Evolutionary conservation across 257 asterid genomes (phyloP).

Genomic region (Solanum habrochaites): DNA sequence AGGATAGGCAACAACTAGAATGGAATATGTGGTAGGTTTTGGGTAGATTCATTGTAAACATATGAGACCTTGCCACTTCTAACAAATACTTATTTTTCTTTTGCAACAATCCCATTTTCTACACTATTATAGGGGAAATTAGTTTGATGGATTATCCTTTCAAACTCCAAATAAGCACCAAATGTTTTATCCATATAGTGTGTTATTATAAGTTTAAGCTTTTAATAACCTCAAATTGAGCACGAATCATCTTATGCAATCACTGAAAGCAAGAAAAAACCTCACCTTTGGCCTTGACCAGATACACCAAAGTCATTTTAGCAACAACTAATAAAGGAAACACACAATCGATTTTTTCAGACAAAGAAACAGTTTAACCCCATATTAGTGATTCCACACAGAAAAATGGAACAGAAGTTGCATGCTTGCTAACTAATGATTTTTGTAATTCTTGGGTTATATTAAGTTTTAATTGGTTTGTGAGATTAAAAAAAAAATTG

Average conservation of each 20-base stretch:
- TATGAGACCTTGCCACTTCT: not conserved
- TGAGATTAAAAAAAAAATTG: not conserved
- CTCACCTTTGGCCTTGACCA: not conserved
- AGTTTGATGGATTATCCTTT: not conserved
- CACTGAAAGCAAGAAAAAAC: not conserved
- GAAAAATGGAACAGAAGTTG: not conserved
- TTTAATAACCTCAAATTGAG: not conserved
- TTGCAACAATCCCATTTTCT: not conserved
- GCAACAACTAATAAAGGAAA: not conserved
- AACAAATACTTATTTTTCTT: not conserved
- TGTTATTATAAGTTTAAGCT: not conserved
- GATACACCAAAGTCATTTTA: not conserved
- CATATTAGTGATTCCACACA: not conserved
- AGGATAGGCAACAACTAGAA: not conserved
- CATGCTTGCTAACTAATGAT: not conserved
- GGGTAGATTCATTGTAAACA: too few species aligned
- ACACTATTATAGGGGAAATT: not conserved
- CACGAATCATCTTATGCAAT: not conserved
- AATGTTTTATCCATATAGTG: not conserved
- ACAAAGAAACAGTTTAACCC: not conserved
- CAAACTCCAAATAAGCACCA: not conserved
- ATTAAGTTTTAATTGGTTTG: not conserved
- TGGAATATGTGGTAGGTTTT: too few species aligned
- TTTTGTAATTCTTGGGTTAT: not conserved
- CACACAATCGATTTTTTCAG: not conserved